Conservation (phyloP, 805 yeast species). For the Hanseniaspora meyeri region DNA sequence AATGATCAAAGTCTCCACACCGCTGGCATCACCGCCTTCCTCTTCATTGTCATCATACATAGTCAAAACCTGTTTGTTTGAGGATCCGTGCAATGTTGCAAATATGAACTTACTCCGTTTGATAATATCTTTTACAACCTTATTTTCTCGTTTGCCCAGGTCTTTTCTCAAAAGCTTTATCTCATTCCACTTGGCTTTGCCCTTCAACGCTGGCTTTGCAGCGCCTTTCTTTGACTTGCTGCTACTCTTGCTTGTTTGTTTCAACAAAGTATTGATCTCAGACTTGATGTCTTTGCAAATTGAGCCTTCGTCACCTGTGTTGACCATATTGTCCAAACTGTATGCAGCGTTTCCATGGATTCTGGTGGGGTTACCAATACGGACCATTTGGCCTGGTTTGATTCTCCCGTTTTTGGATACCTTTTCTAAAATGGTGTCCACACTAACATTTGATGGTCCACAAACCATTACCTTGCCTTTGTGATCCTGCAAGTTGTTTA, state of each 20-base stretch:
- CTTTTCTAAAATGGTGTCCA: slow-evolving; percentile 80
- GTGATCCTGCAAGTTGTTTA: slow-evolving; percentile 30
- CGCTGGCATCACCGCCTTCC: background rate
- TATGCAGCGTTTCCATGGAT: slow-evolving; percentile 51
- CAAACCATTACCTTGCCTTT: slow-evolving; percentile 65
- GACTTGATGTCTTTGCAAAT: slow-evolving; percentile 53
- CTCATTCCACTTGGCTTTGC: slow-evolving; percentile 55
- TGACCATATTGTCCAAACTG: slow-evolving; percentile 62
- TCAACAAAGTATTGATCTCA: slow-evolving; percentile 56
- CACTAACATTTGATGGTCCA: slow-evolving; percentile 88
- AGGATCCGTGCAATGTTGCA: slow-evolving; percentile 80
- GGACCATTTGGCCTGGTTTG: slow-evolving; percentile 41
- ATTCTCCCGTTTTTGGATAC: slow-evolving; percentile 29
- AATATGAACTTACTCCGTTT: slow-evolving; percentile 55
- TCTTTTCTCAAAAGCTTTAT: slow-evolving; percentile 62
- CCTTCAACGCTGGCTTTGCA: slow-evolving; percentile 49
- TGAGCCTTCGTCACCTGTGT: slow-evolving; percentile 43
- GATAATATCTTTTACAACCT: slow-evolving; percentile 47
- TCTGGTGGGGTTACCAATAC: slow-evolving; percentile 93
- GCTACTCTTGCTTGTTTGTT: background rate
- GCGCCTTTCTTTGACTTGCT: slow-evolving; percentile 37
- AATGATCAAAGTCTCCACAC: slow-evolving; percentile 68
- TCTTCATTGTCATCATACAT: slow-evolving; percentile 31
- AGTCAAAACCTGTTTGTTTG: slow-evolving; percentile 53
- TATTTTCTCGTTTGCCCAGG: slow-evolving; percentile 50